phyloP scores from a whole-genome alignment of 2,329 filamentous ascomycete genomes.

The Aureobasidium zeae region DNA sequence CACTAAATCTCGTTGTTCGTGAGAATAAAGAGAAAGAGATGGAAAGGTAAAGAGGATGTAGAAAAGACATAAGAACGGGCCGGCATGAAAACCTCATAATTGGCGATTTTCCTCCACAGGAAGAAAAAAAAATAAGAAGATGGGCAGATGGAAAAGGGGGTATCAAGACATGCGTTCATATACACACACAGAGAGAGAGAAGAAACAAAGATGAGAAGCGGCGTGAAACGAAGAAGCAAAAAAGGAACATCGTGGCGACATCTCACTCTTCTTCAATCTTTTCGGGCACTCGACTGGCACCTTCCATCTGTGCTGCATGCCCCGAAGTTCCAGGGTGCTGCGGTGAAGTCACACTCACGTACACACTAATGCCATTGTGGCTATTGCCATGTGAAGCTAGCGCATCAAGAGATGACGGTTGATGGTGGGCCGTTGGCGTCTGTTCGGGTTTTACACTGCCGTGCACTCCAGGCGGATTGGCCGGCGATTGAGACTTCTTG shows the following conservation, averaged over 20 bases:
- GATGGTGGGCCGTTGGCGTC: neutral
- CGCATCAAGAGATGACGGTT: slow-evolving; percentile 5
- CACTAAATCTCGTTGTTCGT: neutral
- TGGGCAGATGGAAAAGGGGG: neutral
- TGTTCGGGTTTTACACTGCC: slow-evolving; percentile 4
- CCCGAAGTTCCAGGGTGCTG: slow-evolving; percentile 19
- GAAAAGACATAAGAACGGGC: neutral
- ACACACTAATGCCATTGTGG: neutral
- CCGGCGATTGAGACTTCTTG: slow-evolving; percentile 37
- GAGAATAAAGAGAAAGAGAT: neutral
- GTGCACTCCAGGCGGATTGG: slow-evolving; percentile 21
- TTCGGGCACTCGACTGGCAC: slow-evolving; percentile 33
- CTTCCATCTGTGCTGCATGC: slow-evolving; percentile 28
- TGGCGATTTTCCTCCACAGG: no score
- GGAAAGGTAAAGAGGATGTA: neutral
- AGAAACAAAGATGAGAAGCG: neutral
- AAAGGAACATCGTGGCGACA: slow-evolving; percentile 20
- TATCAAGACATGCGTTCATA: slow-evolving; percentile 12
- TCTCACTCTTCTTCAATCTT: slow-evolving; percentile 39
- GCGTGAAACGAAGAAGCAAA: neutral
- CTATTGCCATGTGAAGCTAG: neutral
- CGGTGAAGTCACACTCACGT: slow-evolving; percentile 16
- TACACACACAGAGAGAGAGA: neutral
- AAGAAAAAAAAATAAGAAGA: neutral
- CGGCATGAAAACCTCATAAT: neutral